Percentiles rank a stretch among this genome's conserved stretches.
These are phyloP conservation scores for Microbotryum violaceum DNA, from an alignment of 1,284 basidiomycete genomes.

Conservation along the genomic window DNA sequence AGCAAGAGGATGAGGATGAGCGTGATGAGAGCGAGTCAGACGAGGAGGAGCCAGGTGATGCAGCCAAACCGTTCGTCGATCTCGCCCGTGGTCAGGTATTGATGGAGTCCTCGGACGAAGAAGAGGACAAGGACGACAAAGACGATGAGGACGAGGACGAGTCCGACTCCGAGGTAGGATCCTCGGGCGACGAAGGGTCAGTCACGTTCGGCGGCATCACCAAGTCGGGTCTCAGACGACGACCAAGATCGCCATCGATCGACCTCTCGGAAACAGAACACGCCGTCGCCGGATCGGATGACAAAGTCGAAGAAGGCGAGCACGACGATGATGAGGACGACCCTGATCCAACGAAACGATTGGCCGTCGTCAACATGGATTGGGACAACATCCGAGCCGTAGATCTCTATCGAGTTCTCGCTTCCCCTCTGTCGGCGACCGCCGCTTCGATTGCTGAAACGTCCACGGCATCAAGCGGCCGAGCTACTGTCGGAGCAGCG, in stretches of 20 bases:
- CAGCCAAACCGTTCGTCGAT: conserved; percentile 52
- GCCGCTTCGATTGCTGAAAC: conserved; percentile 17
- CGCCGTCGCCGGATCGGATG: conserved; percentile 31
- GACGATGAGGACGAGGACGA: conserved; percentile 43
- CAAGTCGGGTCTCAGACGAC: conserved; percentile 5
- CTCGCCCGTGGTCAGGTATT: conserved; percentile 82
- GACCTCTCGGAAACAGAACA: conserved; percentile 30
- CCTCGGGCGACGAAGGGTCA: conserved; percentile 20
- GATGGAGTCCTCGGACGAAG: conserved; percentile 66
- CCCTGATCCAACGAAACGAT: conserved; percentile 54
- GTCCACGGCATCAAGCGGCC: not conserved
- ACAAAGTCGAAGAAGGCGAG: conserved; percentile 40
- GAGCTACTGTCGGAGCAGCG: conserved; percentile 3
- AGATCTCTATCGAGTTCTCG: conserved; percentile 88
- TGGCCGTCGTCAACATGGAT: conserved; percentile 93
- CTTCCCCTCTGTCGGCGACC: conserved; percentile 61
- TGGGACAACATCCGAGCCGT: conserved; percentile 92
- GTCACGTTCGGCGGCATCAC: conserved; percentile 22
- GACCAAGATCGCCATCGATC: conserved; percentile 27
- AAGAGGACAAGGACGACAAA: conserved; percentile 52
- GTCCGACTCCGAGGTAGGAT: conserved; percentile 22
- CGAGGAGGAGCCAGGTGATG: conserved; percentile 18
- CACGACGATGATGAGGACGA: conserved; percentile 39
- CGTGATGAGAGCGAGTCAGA: conserved; percentile 42
- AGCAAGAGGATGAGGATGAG: conserved; percentile 11